Conservation (phyloP, 805 yeast genomes). For the Jamesozyma gamospora region DNA sequence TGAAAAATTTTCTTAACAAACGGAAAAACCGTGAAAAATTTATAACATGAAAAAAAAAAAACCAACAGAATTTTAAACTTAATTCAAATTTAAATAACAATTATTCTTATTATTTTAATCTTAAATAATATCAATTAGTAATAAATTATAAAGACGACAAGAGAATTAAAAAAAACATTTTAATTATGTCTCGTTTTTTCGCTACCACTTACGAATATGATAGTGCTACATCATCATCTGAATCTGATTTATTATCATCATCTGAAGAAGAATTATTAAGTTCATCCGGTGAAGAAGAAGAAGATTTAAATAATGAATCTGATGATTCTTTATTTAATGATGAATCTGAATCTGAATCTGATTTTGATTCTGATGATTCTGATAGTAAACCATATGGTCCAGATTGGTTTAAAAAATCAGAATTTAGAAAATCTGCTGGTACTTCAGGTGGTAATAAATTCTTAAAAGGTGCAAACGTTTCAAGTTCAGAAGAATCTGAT, state of each 20-base stretch:
- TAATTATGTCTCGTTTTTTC: conserved; percentile 86
- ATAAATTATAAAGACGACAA: no score
- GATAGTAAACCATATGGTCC: conserved; percentile 37
- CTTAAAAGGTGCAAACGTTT: conserved; percentile 28
- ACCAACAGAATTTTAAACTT: no score
- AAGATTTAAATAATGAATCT: conserved; percentile 21
- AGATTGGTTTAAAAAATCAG: conserved; percentile 35
- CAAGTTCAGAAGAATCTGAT: conserved; percentile 38
- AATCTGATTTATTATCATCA: conserved; percentile 35
- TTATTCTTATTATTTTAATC: no score
- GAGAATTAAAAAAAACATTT: background rate
- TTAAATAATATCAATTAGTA: no score
- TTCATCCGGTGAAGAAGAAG: conserved; percentile 18
- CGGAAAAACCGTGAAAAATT: no score
- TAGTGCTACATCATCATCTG: conserved; percentile 36
- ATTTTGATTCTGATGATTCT: conserved; percentile 28
- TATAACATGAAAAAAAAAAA: no score
- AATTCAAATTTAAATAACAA: no score
- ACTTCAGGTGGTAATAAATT: conserved; percentile 25
- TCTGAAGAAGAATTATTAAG: conserved; percentile 32
- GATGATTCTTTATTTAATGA: conserved; percentile 30
- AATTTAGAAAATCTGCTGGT: conserved; percentile 29
- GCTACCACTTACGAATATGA: conserved; percentile 40
- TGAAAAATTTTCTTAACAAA: no score
- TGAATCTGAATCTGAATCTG: conserved; percentile 30